phyloP scores from a whole-genome alignment of 768 basidiomycete species.

The Trametes cingulata region DNA sequence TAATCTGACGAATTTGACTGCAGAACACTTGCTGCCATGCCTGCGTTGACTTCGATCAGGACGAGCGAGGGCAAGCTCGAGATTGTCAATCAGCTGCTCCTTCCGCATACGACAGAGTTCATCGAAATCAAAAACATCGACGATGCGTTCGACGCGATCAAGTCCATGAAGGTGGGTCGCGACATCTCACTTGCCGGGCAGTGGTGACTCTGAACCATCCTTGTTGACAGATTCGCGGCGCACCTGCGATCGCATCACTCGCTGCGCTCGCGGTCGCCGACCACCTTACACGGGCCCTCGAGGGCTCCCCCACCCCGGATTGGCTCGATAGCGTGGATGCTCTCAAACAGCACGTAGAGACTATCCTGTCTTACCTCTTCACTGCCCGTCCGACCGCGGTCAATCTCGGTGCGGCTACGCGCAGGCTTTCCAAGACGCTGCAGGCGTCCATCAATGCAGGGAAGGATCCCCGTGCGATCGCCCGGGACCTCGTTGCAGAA shows the following conservation, averaged over 20 bases:
- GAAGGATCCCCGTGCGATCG: constrained; percentile 45
- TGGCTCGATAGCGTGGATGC: constrained; percentile 55
- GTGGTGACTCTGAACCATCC: not conserved
- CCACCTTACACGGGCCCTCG: constrained; percentile 56
- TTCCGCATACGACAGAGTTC: constrained; percentile 74
- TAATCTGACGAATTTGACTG: not conserved
- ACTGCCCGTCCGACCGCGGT: constrained; percentile 96
- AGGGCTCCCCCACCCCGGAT: constrained; percentile 46
- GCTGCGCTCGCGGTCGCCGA: constrained; percentile 79
- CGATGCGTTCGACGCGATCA: constrained; percentile 92
- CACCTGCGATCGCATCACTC: constrained; percentile 92
- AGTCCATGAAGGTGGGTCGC: constrained; percentile 85
- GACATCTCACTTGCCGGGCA: not conserved
- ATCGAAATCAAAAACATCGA: constrained; percentile 69
- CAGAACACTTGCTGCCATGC: constrained; percentile 14
- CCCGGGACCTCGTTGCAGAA: constrained; percentile 63
- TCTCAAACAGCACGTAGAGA: constrained; percentile 56
- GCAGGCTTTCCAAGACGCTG: constrained; percentile 62
- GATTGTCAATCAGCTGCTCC: constrained; percentile 87
- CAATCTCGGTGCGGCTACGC: constrained; percentile 86
- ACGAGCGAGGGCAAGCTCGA: constrained; percentile 58
- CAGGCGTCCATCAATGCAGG: constrained; percentile 38
- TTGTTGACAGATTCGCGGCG: constrained; percentile 70
- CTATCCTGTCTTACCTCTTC: constrained; percentile 69
- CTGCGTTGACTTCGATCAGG: constrained; percentile 41